Base-by-base conservation (phyloP, 1,139 yeast species). In the Taphrina flavorubra region DNA sequence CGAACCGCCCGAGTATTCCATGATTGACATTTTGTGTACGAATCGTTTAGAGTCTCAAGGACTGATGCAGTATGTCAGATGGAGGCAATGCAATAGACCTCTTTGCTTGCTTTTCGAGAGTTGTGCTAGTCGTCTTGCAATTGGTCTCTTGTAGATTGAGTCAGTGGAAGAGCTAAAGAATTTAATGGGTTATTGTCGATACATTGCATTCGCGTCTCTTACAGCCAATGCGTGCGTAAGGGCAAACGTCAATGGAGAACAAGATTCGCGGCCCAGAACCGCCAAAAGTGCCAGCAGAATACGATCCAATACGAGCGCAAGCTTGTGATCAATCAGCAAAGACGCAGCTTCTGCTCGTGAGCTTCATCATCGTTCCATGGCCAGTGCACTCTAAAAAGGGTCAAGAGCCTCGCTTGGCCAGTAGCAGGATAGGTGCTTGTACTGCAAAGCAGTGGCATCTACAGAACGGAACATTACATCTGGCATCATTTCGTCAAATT, bases 1-100 rank as follows among this genome's bases (percentile, higher is more conserved):
- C 71, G 97, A 85, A 80, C 99, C 99, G 79, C 97, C 89, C 39
- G 71, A 71, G 65, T 70, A 70, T 36, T 65, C 68, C 68, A 65
- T 65, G 40, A 65, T 65, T 25, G 62, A 55, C 68, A 63, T 63
- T 31, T 16, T 63, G 60, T 14, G 44, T 44, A 25, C 31, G 16
- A 36, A 40, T 58, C 36, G 40, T 20, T 46, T 34, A 14, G 25
- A 42, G 62, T 44, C 53, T 49, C 53, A 20, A 20, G 53, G 53
- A 20, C 46, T 39, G 60, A 14, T 39, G 42, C 20, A 49, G 25
- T 53, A 44, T 39, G 14, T 39, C 42, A 39, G 42, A 6, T 39
- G 42, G 36, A 10, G 10, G 31, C 4, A 2, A 2, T 2, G 31
- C 4, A 1, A 25, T 25, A 25, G 31, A 25, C 31, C 31, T 25